Percentiles rank a stretch among this genome's conserved stretches.
phyloP scores from a whole-genome alignment of 2,329 filamentous ascomycete species.

The Hirsutella minnesotensis region DNA sequence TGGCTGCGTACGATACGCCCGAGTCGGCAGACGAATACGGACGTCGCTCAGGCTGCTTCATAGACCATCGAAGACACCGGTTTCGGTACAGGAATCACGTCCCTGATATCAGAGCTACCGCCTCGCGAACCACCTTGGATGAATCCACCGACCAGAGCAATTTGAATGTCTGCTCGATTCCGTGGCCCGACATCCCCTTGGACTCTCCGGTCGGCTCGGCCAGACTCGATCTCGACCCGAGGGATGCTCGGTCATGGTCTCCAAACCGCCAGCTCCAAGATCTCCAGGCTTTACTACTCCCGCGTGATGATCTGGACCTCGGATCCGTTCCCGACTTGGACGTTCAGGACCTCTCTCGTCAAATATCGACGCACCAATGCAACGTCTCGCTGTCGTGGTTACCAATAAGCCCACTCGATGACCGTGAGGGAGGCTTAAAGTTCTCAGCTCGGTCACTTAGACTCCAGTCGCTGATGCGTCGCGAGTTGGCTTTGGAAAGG shows the following conservation, averaged over 20 bases:
- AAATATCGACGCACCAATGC: conserved; percentile 10
- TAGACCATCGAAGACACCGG: conserved; percentile 10
- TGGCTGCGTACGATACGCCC: not conserved
- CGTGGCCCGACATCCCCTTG: conserved; percentile 5
- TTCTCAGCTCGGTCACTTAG: conserved; percentile 12
- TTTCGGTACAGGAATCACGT: conserved; percentile 16
- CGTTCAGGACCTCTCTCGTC: conserved; percentile 8
- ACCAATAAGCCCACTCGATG: conserved; percentile 12
- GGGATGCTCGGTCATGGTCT: too few relatives aligned
- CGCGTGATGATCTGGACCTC: conserved; percentile 13
- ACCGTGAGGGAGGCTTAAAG: conserved; percentile 14
- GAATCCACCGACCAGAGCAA: conserved; percentile 12
- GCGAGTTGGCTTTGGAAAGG: conserved; percentile 15
- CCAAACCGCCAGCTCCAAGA: too few relatives aligned
- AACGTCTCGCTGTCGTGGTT: conserved; percentile 16
- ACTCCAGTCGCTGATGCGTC: conserved; percentile 12
- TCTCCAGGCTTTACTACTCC: conserved; percentile 1
- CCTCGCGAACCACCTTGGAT: conserved; percentile 3
- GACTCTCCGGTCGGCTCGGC: conserved; percentile 1
- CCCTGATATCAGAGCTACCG: conserved; percentile 8
- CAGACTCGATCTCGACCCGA: too few relatives aligned
- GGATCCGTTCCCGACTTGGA: conserved; percentile 11
- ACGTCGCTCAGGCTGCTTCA: conserved; percentile 14
- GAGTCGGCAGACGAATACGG: conserved; percentile 15
- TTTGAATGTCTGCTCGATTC: conserved; percentile 8